A percentile compares a stretch with the other conserved stretches of the same genome.
These are phyloP conservation scores for Fusarium begoniae DNA, from an alignment of 2,329 filamentous ascomycete genomes.

Conservation along the genomic window DNA sequence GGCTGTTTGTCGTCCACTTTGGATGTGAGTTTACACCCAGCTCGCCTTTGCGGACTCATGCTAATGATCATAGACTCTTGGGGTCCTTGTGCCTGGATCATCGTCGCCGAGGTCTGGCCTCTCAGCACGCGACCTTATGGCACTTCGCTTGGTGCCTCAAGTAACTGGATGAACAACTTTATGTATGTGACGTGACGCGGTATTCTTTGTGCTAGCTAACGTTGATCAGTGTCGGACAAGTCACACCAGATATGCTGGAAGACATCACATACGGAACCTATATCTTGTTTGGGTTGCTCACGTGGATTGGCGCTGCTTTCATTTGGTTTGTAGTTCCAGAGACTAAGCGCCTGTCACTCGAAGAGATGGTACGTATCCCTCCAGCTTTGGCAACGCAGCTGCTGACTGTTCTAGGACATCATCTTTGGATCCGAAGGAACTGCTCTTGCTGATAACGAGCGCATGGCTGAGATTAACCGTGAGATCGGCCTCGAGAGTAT, in stretches of 20 bases:
- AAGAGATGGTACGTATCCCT: slow-evolving; percentile 64
- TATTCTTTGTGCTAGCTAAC: not conserved
- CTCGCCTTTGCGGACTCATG: rapidly evolving
- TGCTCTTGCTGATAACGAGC: slow-evolving; percentile 71
- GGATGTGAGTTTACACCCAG: slow-evolving; percentile 54
- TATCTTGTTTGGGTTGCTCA: slow-evolving; percentile 74
- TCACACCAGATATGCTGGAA: slow-evolving; percentile 74
- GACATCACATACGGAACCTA: slow-evolving; percentile 76
- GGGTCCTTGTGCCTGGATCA: slow-evolving; percentile 79
- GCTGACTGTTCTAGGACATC: slow-evolving; percentile 58
- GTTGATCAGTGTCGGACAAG: slow-evolving; percentile 63
- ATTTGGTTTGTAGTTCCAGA: slow-evolving; percentile 73
- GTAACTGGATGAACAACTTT: slow-evolving; percentile 71
- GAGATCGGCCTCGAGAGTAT: slow-evolving; percentile 67
- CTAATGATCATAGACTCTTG: slow-evolving; percentile 60
- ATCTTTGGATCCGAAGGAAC: slow-evolving; percentile 74
- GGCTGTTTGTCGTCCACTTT: slow-evolving; percentile 79
- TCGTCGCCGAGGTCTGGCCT: slow-evolving; percentile 80
- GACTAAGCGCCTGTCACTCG: slow-evolving; percentile 70
- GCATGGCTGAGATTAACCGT: slow-evolving; percentile 77
- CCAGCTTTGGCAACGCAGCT: rapidly evolving
- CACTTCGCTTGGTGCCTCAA: slow-evolving; percentile 72
- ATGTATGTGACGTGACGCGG: slow-evolving; percentile 46
- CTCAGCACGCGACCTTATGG: slow-evolving; percentile 75
- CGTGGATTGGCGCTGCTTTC: slow-evolving; percentile 67